Evolutionary conservation across 2,329 filamentous ascomycete species (phyloP).

Genomic region (Onygenales sp.): DNA sequence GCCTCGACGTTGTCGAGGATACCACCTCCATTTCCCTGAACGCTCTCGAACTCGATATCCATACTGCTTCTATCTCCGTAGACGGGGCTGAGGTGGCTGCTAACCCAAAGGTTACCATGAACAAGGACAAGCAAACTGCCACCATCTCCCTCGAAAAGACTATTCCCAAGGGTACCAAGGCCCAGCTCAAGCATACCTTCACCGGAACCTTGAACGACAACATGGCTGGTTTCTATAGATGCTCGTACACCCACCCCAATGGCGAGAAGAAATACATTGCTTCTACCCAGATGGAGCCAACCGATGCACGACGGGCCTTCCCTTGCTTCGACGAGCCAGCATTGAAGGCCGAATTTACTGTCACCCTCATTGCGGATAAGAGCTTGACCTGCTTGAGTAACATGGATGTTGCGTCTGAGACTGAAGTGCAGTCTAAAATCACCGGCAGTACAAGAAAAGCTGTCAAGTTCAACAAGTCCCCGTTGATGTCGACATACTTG

Average conservation of each 20-base stretch:
- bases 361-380: conserved; percentile 85
- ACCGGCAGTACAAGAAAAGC: conserved; percentile 63
- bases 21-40: conserved; percentile 81
- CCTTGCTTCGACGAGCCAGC: conserved; percentile 95
- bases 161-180: conserved; percentile 66
- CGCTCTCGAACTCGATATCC: conserved; percentile 75
- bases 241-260: conserved; percentile 76
- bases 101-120: conserved; percentile 59
- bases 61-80: conserved; percentile 58
- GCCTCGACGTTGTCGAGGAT: conserved; percentile 73
- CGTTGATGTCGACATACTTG: conserved; percentile 92
- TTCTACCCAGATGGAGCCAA: conserved; percentile 93
- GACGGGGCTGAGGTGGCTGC: conserved; percentile 48
- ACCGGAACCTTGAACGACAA: conserved; percentile 77
- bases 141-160: conserved; percentile 69
- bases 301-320: conserved; percentile 84
- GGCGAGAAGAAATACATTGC: conserved; percentile 75
- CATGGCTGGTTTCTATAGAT: conserved; percentile 96
- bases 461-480: conserved; percentile 85
- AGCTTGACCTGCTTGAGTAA: conserved; percentile 87
- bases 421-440: conserved; percentile 57
- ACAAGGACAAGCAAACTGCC: conserved; percentile 71
- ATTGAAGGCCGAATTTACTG: conserved; percentile 84
- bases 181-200: conserved; percentile 68
- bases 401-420: conserved; percentile 84